Evolutionary conservation across 2,329 filamentous ascomycete genomes (phyloP).

Genomic region (Fusarium sp.): DNA sequence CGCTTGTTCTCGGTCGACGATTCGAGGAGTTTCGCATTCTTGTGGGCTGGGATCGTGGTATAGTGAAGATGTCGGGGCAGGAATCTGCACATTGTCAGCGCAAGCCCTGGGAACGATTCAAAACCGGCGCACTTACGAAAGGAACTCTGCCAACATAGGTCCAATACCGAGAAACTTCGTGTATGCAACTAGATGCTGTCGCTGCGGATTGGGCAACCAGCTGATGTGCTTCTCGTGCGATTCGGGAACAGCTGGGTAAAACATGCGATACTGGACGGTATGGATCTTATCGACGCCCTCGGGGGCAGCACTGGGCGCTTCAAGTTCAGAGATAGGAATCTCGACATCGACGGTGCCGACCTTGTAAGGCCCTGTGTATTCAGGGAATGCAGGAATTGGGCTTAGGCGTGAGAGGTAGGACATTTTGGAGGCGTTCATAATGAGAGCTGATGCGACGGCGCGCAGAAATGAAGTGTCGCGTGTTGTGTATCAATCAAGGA

Average conservation of each 20-base stretch:
- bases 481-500: neutral
- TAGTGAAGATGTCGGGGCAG: constrained; percentile 78
- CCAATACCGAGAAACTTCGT: constrained; percentile 78
- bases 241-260: constrained; percentile 74
- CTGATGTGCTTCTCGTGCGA: constrained; percentile 68
- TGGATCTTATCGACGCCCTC: constrained; percentile 66
- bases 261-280: constrained; percentile 83
- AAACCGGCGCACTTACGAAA: constrained; percentile 61
- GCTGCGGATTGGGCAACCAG: constrained; percentile 83
- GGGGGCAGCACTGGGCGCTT: constrained; percentile 63
- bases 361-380: constrained; percentile 76
- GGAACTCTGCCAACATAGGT: constrained; percentile 63
- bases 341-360: constrained; percentile 82
- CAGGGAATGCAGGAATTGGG: constrained; percentile 76
- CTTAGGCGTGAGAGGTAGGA: constrained; percentile 66
- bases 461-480: neutral
- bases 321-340: constrained; percentile 71
- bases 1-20: constrained; percentile 58
- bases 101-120: too few species aligned
- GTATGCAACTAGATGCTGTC: constrained; percentile 78
- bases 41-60: constrained; percentile 75
- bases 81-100: constrained; percentile 56
- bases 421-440: constrained; percentile 50
- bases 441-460: neutral
- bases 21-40: constrained; percentile 73